phyloP scores from a whole-genome alignment of 1,139 yeast species.

The Wickerhamomyces sp. region DNA sequence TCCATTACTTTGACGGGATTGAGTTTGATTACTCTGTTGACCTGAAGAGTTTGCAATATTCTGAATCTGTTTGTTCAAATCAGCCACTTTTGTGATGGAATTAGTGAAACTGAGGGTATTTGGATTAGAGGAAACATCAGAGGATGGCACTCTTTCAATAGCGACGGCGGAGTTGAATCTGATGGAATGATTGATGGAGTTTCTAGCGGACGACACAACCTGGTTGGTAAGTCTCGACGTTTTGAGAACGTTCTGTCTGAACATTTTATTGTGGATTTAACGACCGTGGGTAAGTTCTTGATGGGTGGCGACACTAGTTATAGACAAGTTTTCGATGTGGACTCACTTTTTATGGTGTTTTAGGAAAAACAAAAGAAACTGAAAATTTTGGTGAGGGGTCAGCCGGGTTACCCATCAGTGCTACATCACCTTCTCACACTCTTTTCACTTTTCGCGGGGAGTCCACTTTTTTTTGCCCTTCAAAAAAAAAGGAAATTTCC shows the following conservation, averaged over 20 bases:
- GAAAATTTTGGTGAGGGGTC: too few relatives aligned
- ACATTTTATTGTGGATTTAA: constrained; percentile 12
- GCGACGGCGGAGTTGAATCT: constrained; percentile 22
- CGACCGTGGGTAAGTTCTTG: too few relatives aligned
- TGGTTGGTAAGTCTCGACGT: constrained; percentile 23
- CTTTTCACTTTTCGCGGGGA: too few relatives aligned
- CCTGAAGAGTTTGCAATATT: constrained; percentile 27
- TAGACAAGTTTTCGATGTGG: too few relatives aligned
- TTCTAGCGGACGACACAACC: constrained; percentile 23
- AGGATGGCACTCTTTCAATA: constrained; percentile 19
- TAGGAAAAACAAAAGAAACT: too few relatives aligned
- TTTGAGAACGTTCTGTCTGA: constrained; percentile 23
- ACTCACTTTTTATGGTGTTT: too few relatives aligned
- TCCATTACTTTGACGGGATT: constrained; percentile 6
- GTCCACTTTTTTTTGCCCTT: too few relatives aligned
- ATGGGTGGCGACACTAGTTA: too few relatives aligned
- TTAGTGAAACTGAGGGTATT: constrained; percentile 11
- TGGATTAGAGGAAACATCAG: constrained; percentile 6
- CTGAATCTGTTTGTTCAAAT: constrained; percentile 21
- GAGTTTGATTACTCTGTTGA: constrained; percentile 27
- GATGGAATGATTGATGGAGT: constrained; percentile 22
- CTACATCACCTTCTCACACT: too few relatives aligned
- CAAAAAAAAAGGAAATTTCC: constrained; percentile 36
- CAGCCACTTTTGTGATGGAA: constrained; percentile 21
- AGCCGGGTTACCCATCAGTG: too few relatives aligned